Evolutionary conservation across 768 basidiomycete species (phyloP), one percentile per base, ranked within the genome.

Genomic region (Tulasnella sp.): DNA sequence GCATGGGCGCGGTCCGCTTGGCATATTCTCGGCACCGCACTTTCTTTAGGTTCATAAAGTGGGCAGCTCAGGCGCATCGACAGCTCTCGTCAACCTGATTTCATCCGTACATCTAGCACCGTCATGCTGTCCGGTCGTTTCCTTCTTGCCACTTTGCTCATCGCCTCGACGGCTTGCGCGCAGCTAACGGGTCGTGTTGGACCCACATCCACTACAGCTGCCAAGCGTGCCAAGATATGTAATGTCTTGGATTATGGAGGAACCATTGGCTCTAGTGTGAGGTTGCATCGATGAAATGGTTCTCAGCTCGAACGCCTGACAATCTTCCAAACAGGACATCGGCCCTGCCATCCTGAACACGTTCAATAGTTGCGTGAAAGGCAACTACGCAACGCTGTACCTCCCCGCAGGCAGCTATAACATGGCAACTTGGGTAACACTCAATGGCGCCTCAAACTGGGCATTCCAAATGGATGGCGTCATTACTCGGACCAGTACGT

Each of bases 401-500:
- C 80, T 85, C 22, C 85, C 84, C 1, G 80, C 84, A 3, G 85
- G 85, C 7, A 84, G 82, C 77, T 85, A 85, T 54, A 80, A 82
- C 76, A 84, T 85, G 84, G 58, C 81, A 77, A 85, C 85, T 3
- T 85, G 85, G 85, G 83, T 84, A 12, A 84, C 83, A 3, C 82
- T 86, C 60, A 83, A 81, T n/a, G 82, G 80, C 40, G 85, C 82
- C 12, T 81, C 78, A 5, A 82, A 84, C 18, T 85, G 85, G 85
- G 84, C 85, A 2, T 83, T 85, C 80, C 84, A 85, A 54, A 81
- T 86, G 20, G 85, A 86, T 50, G 85, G 85, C 11, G 50, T 85
- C 11, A 86, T 86, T 60, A 84, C 84, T n/a, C 84, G 85, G 11
- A 82, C 85, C 18, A 72, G 85, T 84, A 42, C 6, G 46, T 42